Base-by-base conservation (phyloP, 768 basidiomycete species). In the Cystofilobasidium bisporidii region DNA sequence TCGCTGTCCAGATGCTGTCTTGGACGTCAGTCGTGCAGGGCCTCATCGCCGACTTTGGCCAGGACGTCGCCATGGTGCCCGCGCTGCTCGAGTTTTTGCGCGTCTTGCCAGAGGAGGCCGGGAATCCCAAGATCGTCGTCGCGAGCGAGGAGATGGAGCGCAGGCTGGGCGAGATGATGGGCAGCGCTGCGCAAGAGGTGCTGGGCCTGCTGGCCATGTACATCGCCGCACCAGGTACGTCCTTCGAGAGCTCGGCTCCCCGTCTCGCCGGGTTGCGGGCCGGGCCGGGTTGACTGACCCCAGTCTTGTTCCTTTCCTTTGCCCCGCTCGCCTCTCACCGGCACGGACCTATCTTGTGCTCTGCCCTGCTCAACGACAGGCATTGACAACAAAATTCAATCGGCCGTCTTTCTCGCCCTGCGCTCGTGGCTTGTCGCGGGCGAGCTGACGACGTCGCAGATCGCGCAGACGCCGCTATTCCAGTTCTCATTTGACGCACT, bases 391-490 rank as follows among this genome's bases (percentile, higher is more conserved):
- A 77, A 80, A 10, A 86, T 98, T 11, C 91, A 93, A 73, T 80
- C 76, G 14, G 87, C 92, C 75, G 81, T 94, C 14, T 91, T 98
- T 77, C 79, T 83, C 56, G 91, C 91, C 65, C 79, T 98, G 41
- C 84, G 87, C 57, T 85, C 84, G 72, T 99, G 96, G 96, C 80
- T 97, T 22, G 76, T 83, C 17, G 87, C 90, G 4, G 93, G 96
- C 22, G 92, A 98, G 77, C 81, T 96, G 71, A 77, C 81, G 50
- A 82, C 85, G 0, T 74, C 74, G 5, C 79, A 82, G 41, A 80
- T 99, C 41, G 83, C 85, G 3, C 81, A 85, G 63, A 87, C 87
- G 0, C 87, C 91, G 2, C 81, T 98, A 33, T 88, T 98, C 74
- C 78, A 81, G 24, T 88, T 84, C 75, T 81, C 87, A 28, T 98